Base-by-base conservation (phyloP, 768 basidiomycete genomes). In the Obba rivulosa region DNA sequence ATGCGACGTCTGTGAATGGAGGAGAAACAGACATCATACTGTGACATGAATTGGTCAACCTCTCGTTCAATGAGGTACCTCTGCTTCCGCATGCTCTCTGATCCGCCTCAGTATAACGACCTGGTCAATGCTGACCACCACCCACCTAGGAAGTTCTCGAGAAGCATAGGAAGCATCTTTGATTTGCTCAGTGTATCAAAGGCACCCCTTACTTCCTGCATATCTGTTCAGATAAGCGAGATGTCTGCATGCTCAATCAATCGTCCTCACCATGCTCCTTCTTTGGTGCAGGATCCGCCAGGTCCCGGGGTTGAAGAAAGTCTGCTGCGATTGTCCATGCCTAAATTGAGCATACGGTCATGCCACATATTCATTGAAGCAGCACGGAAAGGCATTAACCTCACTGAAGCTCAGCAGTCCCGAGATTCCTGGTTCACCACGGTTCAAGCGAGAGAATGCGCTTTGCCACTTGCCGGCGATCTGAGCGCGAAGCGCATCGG, bases 131-230 rank as follows among this genome's bases (percentile, higher is more conserved):
- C 24, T n/a, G 13, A 0, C 35, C 3, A 4, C 22, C 0, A 60
- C 80, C 45, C 45, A 87, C 87, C 83, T 22, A 89, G 73, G 59
- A 86, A 89, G 10, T 74, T 76, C 58, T 91, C 87, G 20, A 88
- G 64, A 49, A 88, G 67, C 42, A 77, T 74, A 9, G 82, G 77
- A 16, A 88, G 63, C 64, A 80, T 76, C 53, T 79, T 74, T 43
- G 76, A 74, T 52, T 75, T 74, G 50, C 76, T 78, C 28, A 90
- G 68, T 7, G 76, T 54, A 34, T 74, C 77, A 53, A 88, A 80
- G 10, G 85, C 82, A 13, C 66, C 68, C 39, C 74, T 71, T 4
- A 85, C 72, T 34, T 65, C 62, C 21, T 69, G 69, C 58, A 76
- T 66, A 60, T 82, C 81, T 75, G 51, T 52, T 24, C 16, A 43